Evolutionary conservation across 2,329 filamentous ascomycete genomes (phyloP).

Genomic region (Colletotrichum sp.): DNA sequence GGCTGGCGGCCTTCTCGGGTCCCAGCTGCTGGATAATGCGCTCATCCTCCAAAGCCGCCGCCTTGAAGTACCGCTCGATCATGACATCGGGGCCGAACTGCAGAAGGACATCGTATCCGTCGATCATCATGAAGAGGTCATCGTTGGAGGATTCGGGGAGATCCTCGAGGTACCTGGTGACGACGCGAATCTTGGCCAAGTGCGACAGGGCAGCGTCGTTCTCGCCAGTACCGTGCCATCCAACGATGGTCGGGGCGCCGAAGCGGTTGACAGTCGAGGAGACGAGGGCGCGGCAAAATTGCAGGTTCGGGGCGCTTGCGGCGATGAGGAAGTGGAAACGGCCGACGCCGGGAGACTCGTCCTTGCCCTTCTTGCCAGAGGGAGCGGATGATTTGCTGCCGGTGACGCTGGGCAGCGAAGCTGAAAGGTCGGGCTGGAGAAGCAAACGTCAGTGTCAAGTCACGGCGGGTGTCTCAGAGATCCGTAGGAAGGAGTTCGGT

Average conservation of each 20-base stretch:
- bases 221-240: constrained; percentile 39
- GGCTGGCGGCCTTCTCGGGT: constrained; percentile 32
- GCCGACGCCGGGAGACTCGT: not conserved
- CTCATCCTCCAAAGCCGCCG: constrained; percentile 57
- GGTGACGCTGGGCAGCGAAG: constrained; percentile 10
- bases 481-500: constrained; percentile 2
- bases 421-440: constrained; percentile 17
- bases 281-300: constrained; percentile 42
- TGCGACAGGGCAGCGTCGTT: constrained; percentile 39
- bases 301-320: constrained; percentile 38
- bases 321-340: constrained; percentile 42
- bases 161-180: constrained; percentile 37
- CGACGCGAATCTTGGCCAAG: constrained; percentile 42
- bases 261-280: constrained; percentile 42
- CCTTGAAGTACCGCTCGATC: constrained; percentile 64
- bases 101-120: constrained; percentile 68
- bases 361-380: not conserved
- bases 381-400: constrained; percentile 10
- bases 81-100: constrained; percentile 69
- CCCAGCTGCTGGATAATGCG: constrained; percentile 56
- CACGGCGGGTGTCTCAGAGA: not conserved
- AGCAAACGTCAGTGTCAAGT: constrained; percentile 12
- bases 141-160: constrained; percentile 41
- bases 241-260: constrained; percentile 40
- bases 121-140: constrained; percentile 68